phyloP scores from a whole-genome alignment of 352 stramenopile genomes.

The Phytophthora foliorum region DNA sequence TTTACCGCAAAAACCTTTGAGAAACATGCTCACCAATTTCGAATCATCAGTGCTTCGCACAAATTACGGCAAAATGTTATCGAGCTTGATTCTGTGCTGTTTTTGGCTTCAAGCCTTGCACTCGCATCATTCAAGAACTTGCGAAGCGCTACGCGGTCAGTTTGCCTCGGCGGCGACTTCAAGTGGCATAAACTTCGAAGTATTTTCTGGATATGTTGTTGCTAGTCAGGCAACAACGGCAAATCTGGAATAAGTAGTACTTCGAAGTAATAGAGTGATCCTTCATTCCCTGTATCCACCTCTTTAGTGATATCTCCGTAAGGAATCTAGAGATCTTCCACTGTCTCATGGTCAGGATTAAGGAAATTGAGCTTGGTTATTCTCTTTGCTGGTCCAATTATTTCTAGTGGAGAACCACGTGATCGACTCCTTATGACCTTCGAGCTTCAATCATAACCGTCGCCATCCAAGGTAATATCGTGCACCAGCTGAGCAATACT shows the following conservation, averaged over 20 bases:
- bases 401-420: neutral
- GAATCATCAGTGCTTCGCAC: neutral
- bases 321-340: neutral
- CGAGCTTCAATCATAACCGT: neutral
- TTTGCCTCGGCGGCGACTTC: neutral
- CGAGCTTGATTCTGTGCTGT: neutral
- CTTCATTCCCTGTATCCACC: neutral
- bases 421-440: neutral
- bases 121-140: neutral
- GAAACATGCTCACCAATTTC: neutral
- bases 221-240: neutral
- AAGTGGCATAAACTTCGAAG: neutral
- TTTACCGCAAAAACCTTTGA: neutral
- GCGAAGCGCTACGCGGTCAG: neutral
- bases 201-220: neutral
- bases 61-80: neutral
- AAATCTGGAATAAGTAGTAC: neutral
- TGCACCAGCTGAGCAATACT: constrained; percentile 18
- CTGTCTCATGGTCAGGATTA: neutral
- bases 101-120: neutral
- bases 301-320: neutral
- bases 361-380: neutral
- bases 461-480: neutral
- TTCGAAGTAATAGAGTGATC: neutral
- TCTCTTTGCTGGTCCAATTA: neutral